phyloP scores from a whole-genome alignment of 2,329 filamentous ascomycete species.

The Paracorniculantispora psalliotae region DNA sequence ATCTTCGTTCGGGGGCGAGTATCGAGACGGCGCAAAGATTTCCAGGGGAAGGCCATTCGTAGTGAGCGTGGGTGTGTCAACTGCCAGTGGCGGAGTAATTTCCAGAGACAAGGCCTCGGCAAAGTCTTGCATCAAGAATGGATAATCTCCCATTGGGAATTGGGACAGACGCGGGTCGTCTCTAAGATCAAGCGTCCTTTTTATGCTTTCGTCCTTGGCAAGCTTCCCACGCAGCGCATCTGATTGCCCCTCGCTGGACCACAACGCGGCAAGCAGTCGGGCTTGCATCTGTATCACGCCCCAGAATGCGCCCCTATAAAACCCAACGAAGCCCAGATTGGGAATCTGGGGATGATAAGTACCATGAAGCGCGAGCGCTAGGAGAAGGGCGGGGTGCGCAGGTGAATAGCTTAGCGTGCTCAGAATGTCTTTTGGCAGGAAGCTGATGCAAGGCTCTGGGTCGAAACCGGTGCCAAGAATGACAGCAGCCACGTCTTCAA shows the following conservation, averaged over 20 bases:
- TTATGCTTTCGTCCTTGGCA: conserved; percentile 38
- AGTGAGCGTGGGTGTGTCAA: conserved; percentile 28
- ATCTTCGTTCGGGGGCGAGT: conserved; percentile 37
- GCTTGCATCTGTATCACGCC: conserved; percentile 85
- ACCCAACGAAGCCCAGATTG: conserved; percentile 72
- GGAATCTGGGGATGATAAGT: conserved; percentile 57
- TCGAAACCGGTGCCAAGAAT: conserved; percentile 74
- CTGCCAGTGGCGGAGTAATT: conserved; percentile 29
- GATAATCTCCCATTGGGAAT: conserved; percentile 80
- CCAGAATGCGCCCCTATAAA: conserved; percentile 83
- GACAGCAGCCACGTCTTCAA: conserved; percentile 59
- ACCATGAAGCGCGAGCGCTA: conserved; percentile 64
- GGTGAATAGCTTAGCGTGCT: conserved; percentile 53
- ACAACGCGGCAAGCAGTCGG: conserved; percentile 58
- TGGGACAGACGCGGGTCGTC: conserved; percentile 52
- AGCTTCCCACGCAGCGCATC: conserved; percentile 36
- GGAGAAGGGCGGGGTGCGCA: conserved; percentile 49
- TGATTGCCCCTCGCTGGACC: conserved; percentile 36
- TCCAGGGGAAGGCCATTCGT: conserved; percentile 43
- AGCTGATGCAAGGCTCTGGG: conserved; percentile 57
- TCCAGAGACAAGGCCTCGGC: conserved; percentile 52
- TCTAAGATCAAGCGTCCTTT: conserved; percentile 47
- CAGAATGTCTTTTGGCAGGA: conserved; percentile 54
- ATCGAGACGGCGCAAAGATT: conserved; percentile 51
- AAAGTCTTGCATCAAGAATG: conserved; percentile 70